Evolutionary conservation across 2,329 filamentous ascomycete species (phyloP).

Genomic region (Talaromyces sp.): DNA sequence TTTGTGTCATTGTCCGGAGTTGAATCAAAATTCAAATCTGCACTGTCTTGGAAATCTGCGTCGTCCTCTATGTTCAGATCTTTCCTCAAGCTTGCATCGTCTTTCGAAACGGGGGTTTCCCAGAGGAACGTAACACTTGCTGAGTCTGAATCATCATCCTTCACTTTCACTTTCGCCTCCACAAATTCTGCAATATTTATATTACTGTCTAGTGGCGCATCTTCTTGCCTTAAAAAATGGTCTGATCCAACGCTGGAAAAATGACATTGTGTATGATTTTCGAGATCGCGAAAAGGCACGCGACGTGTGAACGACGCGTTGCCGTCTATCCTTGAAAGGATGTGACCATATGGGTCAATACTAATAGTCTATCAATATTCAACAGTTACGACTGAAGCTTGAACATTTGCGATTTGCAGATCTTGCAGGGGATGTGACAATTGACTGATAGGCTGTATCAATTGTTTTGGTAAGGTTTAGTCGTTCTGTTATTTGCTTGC

Average conservation of each 20-base stretch:
- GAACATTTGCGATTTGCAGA: too few relatives aligned
- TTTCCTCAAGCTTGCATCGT: neutral
- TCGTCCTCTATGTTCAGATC: neutral
- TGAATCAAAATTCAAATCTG: neutral
- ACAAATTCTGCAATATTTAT: neutral
- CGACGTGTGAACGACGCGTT: neutral
- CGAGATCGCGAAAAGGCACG: neutral
- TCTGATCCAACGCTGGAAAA: neutral
- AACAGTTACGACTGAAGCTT: too few relatives aligned
- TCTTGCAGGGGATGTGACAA: neutral
- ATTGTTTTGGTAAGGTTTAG: neutral
- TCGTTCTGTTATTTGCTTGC: conserved; percentile 1
- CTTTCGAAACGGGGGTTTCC: neutral
- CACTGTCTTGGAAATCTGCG: neutral
- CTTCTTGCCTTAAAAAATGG: neutral
- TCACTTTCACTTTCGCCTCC: neutral
- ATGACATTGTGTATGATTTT: neutral
- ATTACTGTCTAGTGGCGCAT: neutral
- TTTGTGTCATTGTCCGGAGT: neutral
- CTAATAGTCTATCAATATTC: neutral
- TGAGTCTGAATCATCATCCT: neutral
- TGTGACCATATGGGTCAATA: neutral
- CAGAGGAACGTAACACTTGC: neutral
- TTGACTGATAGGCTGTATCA: neutral
- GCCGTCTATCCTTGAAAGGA: neutral